Evolutionary conservation across 495 filamentous ascomycete species (phyloP), one percentile per base, ranked within the genome.

Genomic region (Penicillium psychrofluorescens): DNA sequence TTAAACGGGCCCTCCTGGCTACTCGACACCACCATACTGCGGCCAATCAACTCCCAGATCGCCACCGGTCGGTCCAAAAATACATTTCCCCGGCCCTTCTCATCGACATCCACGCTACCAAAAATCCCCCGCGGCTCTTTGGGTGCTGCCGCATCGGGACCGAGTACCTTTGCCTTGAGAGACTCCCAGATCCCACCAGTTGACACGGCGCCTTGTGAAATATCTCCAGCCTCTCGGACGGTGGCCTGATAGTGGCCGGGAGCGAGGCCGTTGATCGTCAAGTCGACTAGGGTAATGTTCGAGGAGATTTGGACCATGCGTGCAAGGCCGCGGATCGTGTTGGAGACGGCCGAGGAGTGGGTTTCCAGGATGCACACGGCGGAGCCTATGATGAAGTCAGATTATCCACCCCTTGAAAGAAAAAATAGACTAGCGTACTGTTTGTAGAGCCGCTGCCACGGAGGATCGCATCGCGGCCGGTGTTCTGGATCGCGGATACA

Each of bases 321-420:
- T 39, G 78, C 84, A 30, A 94, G 70, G 36, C 88, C 88, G 44
- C 86, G 75, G 56, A 94, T 81, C 51, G 75, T 78, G 59, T 81
- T 76, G 45, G 71, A 63, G 44, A 72, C 69, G 35, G 55, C 54
- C 15, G 48, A 72, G 40, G 80, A 75, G 65, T 94, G 91, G 27
- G 88, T 95, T 70, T 98, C 91, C 49, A 97, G 83, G 59, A 98
- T 97, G 64, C 88, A 94, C 30, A 98, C 92, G 30, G 92, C 92
- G 15, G 91, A 90, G 60, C 79, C 88, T 92, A 59, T 34, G 8
- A 29, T 35, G 12, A 35, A 28, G 6, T 45, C 37, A 44, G 43
- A 40, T 22, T 3, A 22, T 22, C 22, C 2, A 4, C 22, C 22
- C 4, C 2, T 22, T 22, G 48, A 36, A 12, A 44, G 15, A 27